These are phyloP conservation scores for Parasarocladium wereldwijsianum DNA, from an alignment of 2,329 filamentous ascomycete genomes.

Conservation along the genomic window DNA sequence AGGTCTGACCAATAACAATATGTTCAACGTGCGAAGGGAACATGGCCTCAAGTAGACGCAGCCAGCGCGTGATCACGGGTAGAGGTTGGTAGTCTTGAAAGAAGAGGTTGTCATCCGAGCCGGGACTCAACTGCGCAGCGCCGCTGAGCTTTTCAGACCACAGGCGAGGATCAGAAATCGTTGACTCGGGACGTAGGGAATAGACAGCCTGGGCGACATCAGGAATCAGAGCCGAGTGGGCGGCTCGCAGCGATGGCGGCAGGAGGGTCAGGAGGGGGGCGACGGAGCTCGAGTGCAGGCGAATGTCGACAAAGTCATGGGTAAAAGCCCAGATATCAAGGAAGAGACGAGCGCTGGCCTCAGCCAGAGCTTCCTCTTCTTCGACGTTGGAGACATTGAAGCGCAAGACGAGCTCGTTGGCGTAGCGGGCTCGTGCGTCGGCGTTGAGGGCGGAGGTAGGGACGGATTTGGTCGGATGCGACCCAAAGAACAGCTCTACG, in stretches of 20 bases:
- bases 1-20: constrained; percentile 68
- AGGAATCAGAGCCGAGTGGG: constrained; percentile 63
- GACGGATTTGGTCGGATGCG: constrained; percentile 19
- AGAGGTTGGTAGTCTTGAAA: constrained; percentile 87
- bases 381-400: constrained; percentile 61
- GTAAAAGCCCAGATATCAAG: constrained; percentile 86
- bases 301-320: constrained; percentile 69
- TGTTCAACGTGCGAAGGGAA: constrained; percentile 68
- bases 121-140: constrained; percentile 16
- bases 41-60: constrained; percentile 78
- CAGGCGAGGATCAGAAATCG: constrained; percentile 9
- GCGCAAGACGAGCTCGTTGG: constrained; percentile 72
- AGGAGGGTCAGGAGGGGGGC: constrained; percentile 66
- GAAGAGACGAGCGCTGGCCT: constrained; percentile 60
- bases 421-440: constrained; percentile 39
- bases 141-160: background rate
- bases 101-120: constrained; percentile 72
- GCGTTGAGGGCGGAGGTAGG: constrained; percentile 12
- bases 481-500: constrained; percentile 35
- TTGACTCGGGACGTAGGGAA: too few species aligned
- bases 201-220: constrained; percentile 67
- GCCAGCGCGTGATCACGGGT: constrained; percentile 74
- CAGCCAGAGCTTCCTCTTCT: constrained; percentile 57
- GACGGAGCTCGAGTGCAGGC: constrained; percentile 61
- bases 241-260: constrained; percentile 54